These are phyloP conservation scores for Corynespora cassiicola DNA, from an alignment of 2,329 filamentous ascomycete genomes.

Conservation along the genomic window DNA sequence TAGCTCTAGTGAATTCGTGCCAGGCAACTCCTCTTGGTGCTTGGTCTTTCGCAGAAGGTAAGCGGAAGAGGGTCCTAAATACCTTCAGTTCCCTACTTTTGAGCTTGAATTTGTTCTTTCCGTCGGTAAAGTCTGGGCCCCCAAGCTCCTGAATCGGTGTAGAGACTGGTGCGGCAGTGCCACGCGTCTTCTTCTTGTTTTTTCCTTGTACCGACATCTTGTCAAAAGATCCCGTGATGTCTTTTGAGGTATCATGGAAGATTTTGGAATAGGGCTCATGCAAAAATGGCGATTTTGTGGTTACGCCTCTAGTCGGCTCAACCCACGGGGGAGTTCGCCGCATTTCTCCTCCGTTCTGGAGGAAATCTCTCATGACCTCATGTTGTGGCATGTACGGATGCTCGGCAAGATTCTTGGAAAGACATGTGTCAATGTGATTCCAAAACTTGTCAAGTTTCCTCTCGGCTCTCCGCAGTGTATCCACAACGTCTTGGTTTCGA, in stretches of 20 bases:
- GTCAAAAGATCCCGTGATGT: constrained; percentile 18
- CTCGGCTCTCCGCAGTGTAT: constrained; percentile 54
- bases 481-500: constrained; percentile 53
- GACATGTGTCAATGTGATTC: too few species aligned
- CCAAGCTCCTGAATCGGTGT: background rate
- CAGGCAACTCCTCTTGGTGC: constrained; percentile 58
- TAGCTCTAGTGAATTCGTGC: constrained; percentile 61
- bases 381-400: constrained; percentile 2
- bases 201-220: constrained; percentile 4
- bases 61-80: constrained; percentile 52
- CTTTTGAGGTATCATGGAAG: constrained; percentile 13
- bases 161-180: background rate
- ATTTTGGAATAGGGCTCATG: too few species aligned
- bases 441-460: too few species aligned
- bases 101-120: constrained; percentile 32
- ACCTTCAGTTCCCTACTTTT: constrained; percentile 50
- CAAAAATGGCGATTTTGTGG: too few species aligned
- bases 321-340: background rate
- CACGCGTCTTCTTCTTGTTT: constrained; percentile 14
- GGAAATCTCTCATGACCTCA: background rate
- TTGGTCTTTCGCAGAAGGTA: constrained; percentile 34
- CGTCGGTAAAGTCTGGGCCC: background rate
- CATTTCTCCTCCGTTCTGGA: background rate
- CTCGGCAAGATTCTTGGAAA: too few species aligned
- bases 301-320: too few species aligned